phyloP scores from a whole-genome alignment of 441 rosid species.

The Aquilaria agallochum region DNA sequence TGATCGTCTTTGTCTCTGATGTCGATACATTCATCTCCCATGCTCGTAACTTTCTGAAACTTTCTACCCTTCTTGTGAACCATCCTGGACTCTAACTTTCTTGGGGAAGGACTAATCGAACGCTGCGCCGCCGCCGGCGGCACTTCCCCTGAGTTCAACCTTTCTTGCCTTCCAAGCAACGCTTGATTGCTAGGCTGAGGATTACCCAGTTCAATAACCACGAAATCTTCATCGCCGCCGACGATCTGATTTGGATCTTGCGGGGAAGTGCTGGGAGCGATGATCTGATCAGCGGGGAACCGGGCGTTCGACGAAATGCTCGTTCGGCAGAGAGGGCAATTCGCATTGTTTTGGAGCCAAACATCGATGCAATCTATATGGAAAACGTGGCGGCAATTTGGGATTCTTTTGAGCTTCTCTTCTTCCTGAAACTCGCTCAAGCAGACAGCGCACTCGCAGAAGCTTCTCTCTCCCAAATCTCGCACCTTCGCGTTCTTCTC shows the following conservation, averaged over 20 bases:
- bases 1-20: slow-evolving; percentile 57
- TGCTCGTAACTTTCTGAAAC: slow-evolving; percentile 51
- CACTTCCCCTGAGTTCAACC: slow-evolving; percentile 31
- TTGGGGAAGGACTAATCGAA: slow-evolving; percentile 29
- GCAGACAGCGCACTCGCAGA: slow-evolving; percentile 77
- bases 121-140: slow-evolving; percentile 15
- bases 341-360: slow-evolving; percentile 90
- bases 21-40: slow-evolving; percentile 87
- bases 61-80: slow-evolving; percentile 34
- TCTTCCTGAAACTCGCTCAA: slow-evolving; percentile 80
- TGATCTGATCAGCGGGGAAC: slow-evolving; percentile 24
- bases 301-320: slow-evolving; percentile 50
- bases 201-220: slow-evolving; percentile 63
- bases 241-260: slow-evolving; percentile 32
- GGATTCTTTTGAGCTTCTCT: slow-evolving; percentile 71
- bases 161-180: slow-evolving; percentile 38
- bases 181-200: slow-evolving; percentile 22
- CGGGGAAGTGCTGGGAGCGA: slow-evolving; percentile 40
- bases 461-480: slow-evolving; percentile 33
- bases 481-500: slow-evolving; percentile 28
- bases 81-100: slow-evolving; percentile 33
- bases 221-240: slow-evolving; percentile 57
- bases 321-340: slow-evolving; percentile 88
- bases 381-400: slow-evolving; percentile 75
- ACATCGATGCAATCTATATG: slow-evolving; percentile 91